These are phyloP conservation scores for Claviceps monticola DNA, from an alignment of 2,329 filamentous ascomycete genomes.

Conservation along the genomic window DNA sequence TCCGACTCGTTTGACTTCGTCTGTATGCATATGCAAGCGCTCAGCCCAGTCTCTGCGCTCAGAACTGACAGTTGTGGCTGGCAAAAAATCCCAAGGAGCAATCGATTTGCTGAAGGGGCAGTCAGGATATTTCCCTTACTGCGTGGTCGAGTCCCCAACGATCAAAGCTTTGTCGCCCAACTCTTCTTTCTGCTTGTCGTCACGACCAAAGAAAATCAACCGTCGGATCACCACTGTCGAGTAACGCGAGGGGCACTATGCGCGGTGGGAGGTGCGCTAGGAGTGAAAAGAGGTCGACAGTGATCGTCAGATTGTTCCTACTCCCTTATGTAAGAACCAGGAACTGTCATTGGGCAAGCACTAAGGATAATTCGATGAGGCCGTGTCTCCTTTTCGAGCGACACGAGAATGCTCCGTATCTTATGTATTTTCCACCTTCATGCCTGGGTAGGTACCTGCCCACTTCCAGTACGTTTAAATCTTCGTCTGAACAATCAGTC, in stretches of 20 bases:
- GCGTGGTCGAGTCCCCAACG: not conserved
- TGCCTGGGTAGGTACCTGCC: not conserved
- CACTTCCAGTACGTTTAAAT: not conserved
- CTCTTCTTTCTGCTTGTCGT: not conserved
- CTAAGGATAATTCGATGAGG: not conserved
- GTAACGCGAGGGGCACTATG: not conserved
- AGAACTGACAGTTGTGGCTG: not conserved
- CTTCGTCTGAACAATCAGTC: too few species aligned
- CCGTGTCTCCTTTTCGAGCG: not conserved
- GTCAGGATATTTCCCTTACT: not conserved
- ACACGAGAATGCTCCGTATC: not conserved
- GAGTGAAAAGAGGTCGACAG: not conserved
- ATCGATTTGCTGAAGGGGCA: not conserved
- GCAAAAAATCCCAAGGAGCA: not conserved
- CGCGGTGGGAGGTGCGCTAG: not conserved
- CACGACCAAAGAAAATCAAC: not conserved
- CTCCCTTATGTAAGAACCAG: not conserved
- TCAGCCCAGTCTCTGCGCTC: not conserved
- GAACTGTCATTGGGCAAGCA: not conserved
- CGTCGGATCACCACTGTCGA: not conserved
- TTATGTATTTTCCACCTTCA: not conserved
- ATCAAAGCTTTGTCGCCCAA: not conserved
- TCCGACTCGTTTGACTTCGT: not conserved
- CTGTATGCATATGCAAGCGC: slow-evolving; percentile 3
- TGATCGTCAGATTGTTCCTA: not conserved